Evolutionary conservation across 768 basidiomycete species (phyloP).

Genomic region (Imleria badia): DNA sequence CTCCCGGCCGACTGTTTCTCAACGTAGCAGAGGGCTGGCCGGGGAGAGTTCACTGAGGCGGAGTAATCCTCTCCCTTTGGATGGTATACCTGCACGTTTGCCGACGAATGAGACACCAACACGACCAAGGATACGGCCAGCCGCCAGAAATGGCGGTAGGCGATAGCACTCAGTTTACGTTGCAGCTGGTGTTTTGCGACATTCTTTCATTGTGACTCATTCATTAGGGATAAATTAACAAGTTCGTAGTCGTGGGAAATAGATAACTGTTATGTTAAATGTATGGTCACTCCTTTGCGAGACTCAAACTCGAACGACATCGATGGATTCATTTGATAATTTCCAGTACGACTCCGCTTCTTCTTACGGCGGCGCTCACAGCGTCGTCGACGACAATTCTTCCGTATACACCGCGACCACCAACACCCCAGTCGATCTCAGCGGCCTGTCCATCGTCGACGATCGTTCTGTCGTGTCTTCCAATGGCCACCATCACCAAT

Average conservation of each 20-base stretch:
- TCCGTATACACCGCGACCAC: constrained; percentile 79
- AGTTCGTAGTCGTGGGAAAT: constrained; percentile 24
- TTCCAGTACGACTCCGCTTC: constrained; percentile 84
- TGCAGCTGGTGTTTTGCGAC: too few species aligned
- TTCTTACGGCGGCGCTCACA: constrained; percentile 67
- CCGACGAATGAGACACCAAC: constrained; percentile 60
- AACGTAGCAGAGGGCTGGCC: constrained; percentile 14
- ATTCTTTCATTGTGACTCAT: neutral
- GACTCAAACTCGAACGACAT: constrained; percentile 23
- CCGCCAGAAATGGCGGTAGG: constrained; percentile 39
- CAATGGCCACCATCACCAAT: constrained; percentile 39
- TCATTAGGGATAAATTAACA: constrained; percentile 9
- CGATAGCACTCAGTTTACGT: constrained; percentile 39
- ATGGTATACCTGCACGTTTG: constrained; percentile 36
- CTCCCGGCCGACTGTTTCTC: constrained; percentile 16
- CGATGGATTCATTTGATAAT: constrained; percentile 82
- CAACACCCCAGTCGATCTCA: constrained; percentile 59
- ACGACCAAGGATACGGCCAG: constrained; percentile 51
- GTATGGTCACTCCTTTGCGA: neutral
- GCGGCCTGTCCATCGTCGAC: constrained; percentile 66
- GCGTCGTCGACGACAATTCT: constrained; percentile 76
- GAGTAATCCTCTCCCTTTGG: constrained; percentile 25
- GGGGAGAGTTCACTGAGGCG: constrained; percentile 29
- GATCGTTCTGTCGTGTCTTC: constrained; percentile 47
- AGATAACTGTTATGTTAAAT: constrained; percentile 19